Evolutionary conservation across 768 basidiomycete genomes (phyloP), one percentile per base, ranked within the genome.

Genomic region (Phlebiopsis gigantea): DNA sequence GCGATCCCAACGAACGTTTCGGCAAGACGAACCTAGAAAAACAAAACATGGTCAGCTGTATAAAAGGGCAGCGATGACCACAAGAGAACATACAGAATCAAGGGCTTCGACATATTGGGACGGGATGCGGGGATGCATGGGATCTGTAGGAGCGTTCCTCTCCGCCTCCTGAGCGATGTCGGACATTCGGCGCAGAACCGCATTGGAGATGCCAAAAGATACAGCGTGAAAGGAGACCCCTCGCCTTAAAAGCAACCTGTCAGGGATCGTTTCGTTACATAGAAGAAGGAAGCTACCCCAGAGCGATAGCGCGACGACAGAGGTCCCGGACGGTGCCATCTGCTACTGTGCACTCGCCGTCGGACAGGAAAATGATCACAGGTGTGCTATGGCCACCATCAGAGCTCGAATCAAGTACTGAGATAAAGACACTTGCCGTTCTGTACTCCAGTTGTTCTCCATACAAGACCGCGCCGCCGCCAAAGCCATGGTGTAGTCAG

Each of bases 1-100:
- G 82, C 81, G 53, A 84, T 75, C 28, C 76, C 77, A 22, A 84
- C 63, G 73, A 85, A 84, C 2, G 83, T 79, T 61, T 83, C 73
- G 0, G 82, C 77, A 9, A 84, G 73, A 57, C 73, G 76, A 12
- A 83, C 72, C 82, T 84, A 21, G 7, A 1, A 10, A 12, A 26
- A 55, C 8, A 48, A 22, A 49, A 51, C 17, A 10, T 10, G 22
- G 15, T 50, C 34, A 29, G 44, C 8, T 55, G 8, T n/a, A 7
- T 25, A n/a, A 34, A 45, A 10, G n/a, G 26, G 17, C 8, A 22
- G 5, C 17, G 12, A 46, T 2, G 30, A 24, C 7, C 26, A n/a
- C n/a, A 43, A 1, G 8, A 42, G 15, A 2, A 58, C 44, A 12
- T 56, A 81, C 83, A 49, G 80, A 77, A 62, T 82, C 77, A 1